These are phyloP conservation scores for Leishmania guyanensis DNA, from an alignment of 208 protist genomes.

Conservation along the genomic window DNA sequence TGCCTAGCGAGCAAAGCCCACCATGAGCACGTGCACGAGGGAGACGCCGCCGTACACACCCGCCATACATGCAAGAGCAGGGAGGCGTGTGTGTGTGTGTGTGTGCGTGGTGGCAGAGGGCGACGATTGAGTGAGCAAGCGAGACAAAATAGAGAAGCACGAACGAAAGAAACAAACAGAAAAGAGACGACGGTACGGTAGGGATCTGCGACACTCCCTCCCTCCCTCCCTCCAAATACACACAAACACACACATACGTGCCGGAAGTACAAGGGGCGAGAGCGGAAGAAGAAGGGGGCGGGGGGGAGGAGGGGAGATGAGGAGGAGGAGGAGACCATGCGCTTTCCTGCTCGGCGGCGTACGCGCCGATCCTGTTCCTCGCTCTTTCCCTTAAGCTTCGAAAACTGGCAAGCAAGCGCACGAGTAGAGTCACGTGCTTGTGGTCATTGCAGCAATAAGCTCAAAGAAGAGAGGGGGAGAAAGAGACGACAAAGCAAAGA, in stretches of 20 bases:
- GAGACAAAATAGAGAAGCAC: background rate
- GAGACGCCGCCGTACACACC: background rate
- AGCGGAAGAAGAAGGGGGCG: no score
- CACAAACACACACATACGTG: conserved; percentile 15
- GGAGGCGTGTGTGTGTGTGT: conserved; percentile 16
- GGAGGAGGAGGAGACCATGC: no score
- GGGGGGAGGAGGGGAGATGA: no score
- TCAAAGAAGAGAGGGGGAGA: conserved; percentile 1
- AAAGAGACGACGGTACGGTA: background rate
- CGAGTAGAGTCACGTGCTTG: no score
- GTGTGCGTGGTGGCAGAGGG: conserved; percentile 4
- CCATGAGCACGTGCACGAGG: background rate
- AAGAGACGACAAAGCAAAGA: background rate
- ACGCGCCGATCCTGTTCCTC: no score
- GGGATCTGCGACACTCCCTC: background rate
- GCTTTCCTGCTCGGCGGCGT: no score
- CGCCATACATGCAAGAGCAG: background rate
- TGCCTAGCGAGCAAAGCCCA: no score
- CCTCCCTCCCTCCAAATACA: background rate
- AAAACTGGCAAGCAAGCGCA: no score
- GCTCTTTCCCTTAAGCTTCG: no score
- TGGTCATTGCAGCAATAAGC: background rate
- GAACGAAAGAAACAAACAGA: background rate
- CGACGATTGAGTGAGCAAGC: no score
- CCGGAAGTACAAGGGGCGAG: background rate